phyloP scores from a whole-genome alignment of 1,284 basidiomycete genomes.

The Jaminaea rosea region DNA sequence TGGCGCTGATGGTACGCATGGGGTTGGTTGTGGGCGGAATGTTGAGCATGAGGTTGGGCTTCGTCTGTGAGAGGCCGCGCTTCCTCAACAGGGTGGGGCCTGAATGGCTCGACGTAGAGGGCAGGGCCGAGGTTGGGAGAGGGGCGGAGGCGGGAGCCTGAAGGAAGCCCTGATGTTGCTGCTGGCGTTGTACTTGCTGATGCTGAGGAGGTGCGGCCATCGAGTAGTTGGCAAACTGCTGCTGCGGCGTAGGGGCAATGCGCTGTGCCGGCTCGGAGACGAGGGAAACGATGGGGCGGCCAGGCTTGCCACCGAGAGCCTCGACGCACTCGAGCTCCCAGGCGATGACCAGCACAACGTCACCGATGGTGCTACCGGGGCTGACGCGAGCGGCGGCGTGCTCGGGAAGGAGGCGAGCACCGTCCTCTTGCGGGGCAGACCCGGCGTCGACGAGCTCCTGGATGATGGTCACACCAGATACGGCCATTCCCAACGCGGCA shows the following conservation, averaged over 20 bases:
- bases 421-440: no score
- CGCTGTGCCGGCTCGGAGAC: constrained; percentile 15
- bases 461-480: constrained; percentile 44
- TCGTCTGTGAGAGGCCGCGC: constrained; percentile 31
- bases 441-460: constrained; percentile 44
- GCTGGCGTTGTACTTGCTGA: neutral
- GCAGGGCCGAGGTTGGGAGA: neutral
- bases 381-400: constrained; percentile 15
- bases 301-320: constrained; percentile 27
- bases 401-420: constrained; percentile 9
- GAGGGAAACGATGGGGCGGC: constrained; percentile 34
- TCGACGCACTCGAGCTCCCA: constrained; percentile 48
- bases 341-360: constrained; percentile 47
- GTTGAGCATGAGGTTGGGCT: constrained; percentile 33
- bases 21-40: constrained; percentile 18
- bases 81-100: constrained; percentile 32
- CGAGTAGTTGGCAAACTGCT: neutral
- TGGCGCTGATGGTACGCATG: neutral
- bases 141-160: neutral
- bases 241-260: constrained; percentile 23
- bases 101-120: neutral
- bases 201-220: neutral
- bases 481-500: constrained; percentile 40
- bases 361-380: constrained; percentile 44
- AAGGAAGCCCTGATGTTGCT: neutral